Percentiles rank a stretch among this genome's conserved stretches.
phyloP scores from a whole-genome alignment of 2,329 filamentous ascomycete species.

The Proliferodiscus dingleyae region DNA sequence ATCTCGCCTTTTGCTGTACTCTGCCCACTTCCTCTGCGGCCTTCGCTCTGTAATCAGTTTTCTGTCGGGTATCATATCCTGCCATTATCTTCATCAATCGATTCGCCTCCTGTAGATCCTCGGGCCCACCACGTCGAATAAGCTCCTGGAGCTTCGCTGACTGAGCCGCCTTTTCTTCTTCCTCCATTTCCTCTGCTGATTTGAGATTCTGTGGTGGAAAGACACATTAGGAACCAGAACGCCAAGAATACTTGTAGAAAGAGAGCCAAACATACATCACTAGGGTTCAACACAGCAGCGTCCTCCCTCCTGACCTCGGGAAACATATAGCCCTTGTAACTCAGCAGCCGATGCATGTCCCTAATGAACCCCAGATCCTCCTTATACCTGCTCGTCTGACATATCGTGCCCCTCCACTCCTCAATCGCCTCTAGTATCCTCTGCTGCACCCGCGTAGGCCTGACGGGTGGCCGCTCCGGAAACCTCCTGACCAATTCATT shows the following conservation, averaged over 20 bases:
- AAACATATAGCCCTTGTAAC: slow-evolving; percentile 96
- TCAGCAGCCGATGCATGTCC: slow-evolving; percentile 93
- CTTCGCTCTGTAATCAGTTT: slow-evolving; percentile 97
- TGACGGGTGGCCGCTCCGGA: slow-evolving; percentile 84
- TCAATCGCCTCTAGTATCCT: slow-evolving; percentile 95
- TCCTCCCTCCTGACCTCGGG: slow-evolving; percentile 89
- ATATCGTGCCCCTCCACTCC: slow-evolving; percentile 98
- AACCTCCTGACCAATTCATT: slow-evolving; percentile 97
- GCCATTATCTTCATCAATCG: slow-evolving; percentile 99
- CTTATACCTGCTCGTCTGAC: slow-evolving; percentile 95
- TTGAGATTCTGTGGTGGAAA: slow-evolving; percentile 70
- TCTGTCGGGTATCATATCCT: slow-evolving; percentile 89
- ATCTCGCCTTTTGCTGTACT: slow-evolving; percentile 89
- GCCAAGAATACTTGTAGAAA: no score
- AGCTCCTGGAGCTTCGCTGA: slow-evolving; percentile 98
- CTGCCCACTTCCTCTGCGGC: slow-evolving; percentile 91
- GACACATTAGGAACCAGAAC: slow-evolving; percentile 27
- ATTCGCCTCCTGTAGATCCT: slow-evolving; percentile 95
- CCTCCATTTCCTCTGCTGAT: slow-evolving; percentile 97
- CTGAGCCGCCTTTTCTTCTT: slow-evolving; percentile 89
- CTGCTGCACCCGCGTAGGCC: slow-evolving; percentile 79
- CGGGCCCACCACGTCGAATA: slow-evolving; percentile 84
- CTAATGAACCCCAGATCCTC: slow-evolving; percentile 93
- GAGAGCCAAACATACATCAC: slow-evolving; percentile 65
- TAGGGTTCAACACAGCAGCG: slow-evolving; percentile 92